Evolutionary conservation across 1,139 yeast species (phyloP).

Genomic region (Kodamaea plutei): DNA sequence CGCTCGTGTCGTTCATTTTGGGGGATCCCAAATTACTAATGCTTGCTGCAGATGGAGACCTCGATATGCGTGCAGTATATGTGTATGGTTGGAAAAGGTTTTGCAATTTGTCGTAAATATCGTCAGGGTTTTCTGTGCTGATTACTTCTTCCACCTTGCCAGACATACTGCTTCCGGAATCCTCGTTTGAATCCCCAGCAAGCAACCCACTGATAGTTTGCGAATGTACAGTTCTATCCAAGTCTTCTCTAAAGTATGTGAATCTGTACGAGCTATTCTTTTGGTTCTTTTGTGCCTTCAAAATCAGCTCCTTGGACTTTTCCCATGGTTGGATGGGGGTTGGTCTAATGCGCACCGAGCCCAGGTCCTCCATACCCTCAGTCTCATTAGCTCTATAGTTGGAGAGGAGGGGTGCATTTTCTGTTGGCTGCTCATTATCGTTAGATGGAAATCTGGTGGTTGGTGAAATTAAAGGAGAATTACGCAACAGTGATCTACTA

Average conservation of each 20-base stretch:
- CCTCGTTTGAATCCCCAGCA: conserved; percentile 7
- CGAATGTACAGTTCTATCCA: conserved; percentile 84
- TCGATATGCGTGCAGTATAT: conserved; percentile 13
- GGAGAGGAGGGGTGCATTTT: conserved; percentile 26
- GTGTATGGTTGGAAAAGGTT: conserved; percentile 30
- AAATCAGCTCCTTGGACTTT: conserved; percentile 28
- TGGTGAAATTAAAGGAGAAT: conserved; percentile 6
- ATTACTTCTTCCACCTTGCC: not conserved
- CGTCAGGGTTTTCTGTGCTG: conserved; percentile 6
- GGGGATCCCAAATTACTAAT: conserved; percentile 5
- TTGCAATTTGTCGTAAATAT: conserved; percentile 16
- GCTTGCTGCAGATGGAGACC: conserved; percentile 13
- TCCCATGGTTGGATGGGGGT: conserved; percentile 78
- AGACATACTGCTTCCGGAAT: conserved; percentile 10
- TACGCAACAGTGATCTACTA: not conserved
- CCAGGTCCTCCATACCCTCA: conserved; percentile 41
- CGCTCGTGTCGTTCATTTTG: not conserved
- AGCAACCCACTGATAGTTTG: conserved; percentile 82
- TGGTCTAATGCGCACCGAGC: conserved; percentile 65
- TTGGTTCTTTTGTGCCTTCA: conserved; percentile 14
- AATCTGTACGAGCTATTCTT: conserved; percentile 27
- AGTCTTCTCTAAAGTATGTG: conserved; percentile 88
- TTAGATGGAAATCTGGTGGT: conserved; percentile 2
- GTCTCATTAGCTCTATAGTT: conserved; percentile 60
- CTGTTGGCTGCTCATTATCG: conserved; percentile 8